Conservation (phyloP, 2,329 filamentous ascomycete species). For the Daldinia sp. region DNA sequence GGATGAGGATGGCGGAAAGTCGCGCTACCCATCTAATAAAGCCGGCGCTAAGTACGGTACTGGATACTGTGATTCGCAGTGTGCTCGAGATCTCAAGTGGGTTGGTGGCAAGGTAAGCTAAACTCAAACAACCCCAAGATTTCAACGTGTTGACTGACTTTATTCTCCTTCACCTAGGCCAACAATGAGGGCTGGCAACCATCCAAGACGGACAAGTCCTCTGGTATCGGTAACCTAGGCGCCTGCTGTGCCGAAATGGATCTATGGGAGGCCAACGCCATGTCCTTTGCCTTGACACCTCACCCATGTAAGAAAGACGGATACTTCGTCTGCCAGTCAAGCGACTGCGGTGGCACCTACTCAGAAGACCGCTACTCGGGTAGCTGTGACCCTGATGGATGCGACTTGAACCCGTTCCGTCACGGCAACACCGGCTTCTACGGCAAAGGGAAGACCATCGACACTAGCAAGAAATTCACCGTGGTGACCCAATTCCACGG, state of each 20-base stretch:
- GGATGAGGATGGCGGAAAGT: constrained; percentile 60
- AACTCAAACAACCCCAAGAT: background rate
- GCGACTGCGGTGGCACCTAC: constrained; percentile 56
- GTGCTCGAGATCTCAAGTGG: constrained; percentile 57
- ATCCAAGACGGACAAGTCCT: constrained; percentile 56
- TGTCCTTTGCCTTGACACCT: constrained; percentile 65
- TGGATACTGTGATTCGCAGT: constrained; percentile 62
- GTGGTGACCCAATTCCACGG: constrained; percentile 66
- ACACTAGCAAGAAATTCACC: constrained; percentile 64
- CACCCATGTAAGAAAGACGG: constrained; percentile 62
- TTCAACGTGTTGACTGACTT: background rate
- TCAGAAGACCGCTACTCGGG: constrained; percentile 60
- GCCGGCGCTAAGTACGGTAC: constrained; percentile 63
- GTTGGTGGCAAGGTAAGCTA: constrained; percentile 56
- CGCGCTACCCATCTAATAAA: constrained; percentile 55
- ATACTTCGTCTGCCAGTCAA: constrained; percentile 55
- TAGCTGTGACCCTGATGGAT: constrained; percentile 68
- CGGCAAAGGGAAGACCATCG: constrained; percentile 61
- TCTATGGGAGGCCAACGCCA: constrained; percentile 67
- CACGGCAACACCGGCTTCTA: constrained; percentile 67
- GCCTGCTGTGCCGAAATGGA: constrained; percentile 67
- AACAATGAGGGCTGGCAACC: constrained; percentile 58
- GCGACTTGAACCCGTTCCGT: constrained; percentile 70
- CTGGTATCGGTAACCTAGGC: constrained; percentile 57
- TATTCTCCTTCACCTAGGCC: constrained; percentile 38